Conservation (phyloP, 371 early-diverging fungal genomes). For the Fennellomyces sp. region DNA sequence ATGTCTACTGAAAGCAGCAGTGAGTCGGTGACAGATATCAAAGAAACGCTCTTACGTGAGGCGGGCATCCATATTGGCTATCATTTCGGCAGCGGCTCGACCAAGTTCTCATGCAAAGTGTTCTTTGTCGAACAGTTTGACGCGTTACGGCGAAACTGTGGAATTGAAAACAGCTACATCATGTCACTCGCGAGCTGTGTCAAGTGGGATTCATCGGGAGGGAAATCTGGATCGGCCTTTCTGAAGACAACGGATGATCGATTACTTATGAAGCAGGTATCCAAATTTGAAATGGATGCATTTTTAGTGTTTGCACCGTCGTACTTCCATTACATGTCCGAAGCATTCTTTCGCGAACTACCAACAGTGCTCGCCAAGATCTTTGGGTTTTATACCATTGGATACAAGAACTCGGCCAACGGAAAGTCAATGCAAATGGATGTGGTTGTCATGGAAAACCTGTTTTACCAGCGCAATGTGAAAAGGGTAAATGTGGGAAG, state of each 20-base stretch:
- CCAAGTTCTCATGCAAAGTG: conserved; percentile 84
- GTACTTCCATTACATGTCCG: conserved; percentile 93
- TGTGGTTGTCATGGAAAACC: conserved; percentile 95
- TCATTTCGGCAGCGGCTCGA: conserved; percentile 77
- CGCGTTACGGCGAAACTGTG: conserved; percentile 84
- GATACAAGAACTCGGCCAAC: conserved; percentile 81
- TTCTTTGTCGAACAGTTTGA: conserved; percentile 96
- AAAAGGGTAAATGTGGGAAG: conserved; percentile 46
- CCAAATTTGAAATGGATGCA: conserved; percentile 88
- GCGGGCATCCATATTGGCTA: conserved; percentile 75
- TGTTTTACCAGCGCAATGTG: conserved; percentile 87
- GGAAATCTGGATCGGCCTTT: conserved; percentile 94
- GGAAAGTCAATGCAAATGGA: conserved; percentile 90
- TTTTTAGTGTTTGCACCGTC: conserved; percentile 91
- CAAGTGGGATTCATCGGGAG: conserved; percentile 87
- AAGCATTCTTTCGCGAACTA: conserved; percentile 74
- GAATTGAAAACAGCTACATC: conserved; percentile 82
- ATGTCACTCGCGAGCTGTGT: conserved; percentile 89
- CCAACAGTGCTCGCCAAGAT: conserved; percentile 93
- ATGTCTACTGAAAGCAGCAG: not conserved
- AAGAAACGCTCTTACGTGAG: conserved; percentile 68
- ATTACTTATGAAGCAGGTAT: conserved; percentile 92
- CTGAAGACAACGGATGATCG: conserved; percentile 94
- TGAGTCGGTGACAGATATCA: conserved; percentile 25
- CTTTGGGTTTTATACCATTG: conserved; percentile 92